Percentiles rank a stretch among this genome's conserved stretches.
These are phyloP conservation scores for Alternaria sp. DNA, from an alignment of 2,329 filamentous ascomycete genomes.

Conservation along the genomic window DNA sequence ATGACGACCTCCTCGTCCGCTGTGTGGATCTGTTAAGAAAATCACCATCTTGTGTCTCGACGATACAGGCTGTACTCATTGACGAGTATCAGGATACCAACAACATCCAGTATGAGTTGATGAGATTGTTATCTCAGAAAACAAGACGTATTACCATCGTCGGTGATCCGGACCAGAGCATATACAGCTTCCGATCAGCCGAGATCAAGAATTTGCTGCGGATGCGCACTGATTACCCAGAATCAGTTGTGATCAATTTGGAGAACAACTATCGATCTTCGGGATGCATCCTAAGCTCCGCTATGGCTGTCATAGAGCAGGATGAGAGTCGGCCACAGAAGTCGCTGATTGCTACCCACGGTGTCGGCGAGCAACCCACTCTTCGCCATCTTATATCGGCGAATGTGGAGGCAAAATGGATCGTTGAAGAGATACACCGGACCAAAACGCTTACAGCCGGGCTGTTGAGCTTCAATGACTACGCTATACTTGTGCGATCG, in stretches of 20 bases:
- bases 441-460: conserved; percentile 72
- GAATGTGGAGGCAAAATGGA: conserved; percentile 81
- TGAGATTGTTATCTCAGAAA: conserved; percentile 81
- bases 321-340: conserved; percentile 83
- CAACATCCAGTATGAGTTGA: conserved; percentile 90
- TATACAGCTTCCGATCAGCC: conserved; percentile 93
- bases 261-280: conserved; percentile 96
- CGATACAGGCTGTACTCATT: conserved; percentile 89
- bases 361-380: conserved; percentile 78
- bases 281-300: conserved; percentile 78
- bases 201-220: conserved; percentile 87
- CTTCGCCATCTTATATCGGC: conserved; percentile 75
- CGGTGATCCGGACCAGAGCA: conserved; percentile 96
- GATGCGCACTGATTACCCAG: conserved; percentile 76
- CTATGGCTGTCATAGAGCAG: conserved; percentile 88
- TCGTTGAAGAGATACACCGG: conserved; percentile 82
- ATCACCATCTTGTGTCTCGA: conserved; percentile 81
- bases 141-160: conserved; percentile 87
- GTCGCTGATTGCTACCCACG: conserved; percentile 78
- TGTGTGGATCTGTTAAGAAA: conserved; percentile 79
- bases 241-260: conserved; percentile 81
- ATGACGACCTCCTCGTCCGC: conserved; percentile 86
- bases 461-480: conserved; percentile 76
- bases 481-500: conserved; percentile 87
- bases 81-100: conserved; percentile 99